Conservation (phyloP, 345 rosid genomes). For the Sonneratia alba region DNA sequence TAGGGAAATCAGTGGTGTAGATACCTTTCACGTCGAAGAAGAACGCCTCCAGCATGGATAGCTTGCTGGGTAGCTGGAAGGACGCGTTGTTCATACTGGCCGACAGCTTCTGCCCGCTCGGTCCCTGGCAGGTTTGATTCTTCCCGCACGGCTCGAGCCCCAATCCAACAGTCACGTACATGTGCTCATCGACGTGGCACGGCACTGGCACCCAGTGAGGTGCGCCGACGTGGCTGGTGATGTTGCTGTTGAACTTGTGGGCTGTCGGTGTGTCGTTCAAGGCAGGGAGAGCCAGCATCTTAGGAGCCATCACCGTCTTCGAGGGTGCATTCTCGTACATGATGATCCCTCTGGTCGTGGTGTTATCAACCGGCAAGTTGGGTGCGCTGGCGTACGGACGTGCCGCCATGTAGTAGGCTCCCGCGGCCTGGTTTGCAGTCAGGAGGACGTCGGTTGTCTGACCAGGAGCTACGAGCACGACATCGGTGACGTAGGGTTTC, state of each 20-base stretch:
- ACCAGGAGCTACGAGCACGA: conserved; percentile 61
- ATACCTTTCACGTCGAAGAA: conserved; percentile 41
- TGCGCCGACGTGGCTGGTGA: conserved; percentile 30
- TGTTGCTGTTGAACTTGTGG: conserved; percentile 42
- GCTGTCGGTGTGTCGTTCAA: conserved; percentile 71
- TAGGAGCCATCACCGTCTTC: conserved; percentile 7
- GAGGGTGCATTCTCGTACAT: conserved; percentile 26
- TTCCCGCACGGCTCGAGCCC: conserved; percentile 30
- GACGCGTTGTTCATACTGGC: conserved; percentile 83
- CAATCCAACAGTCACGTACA: conserved; percentile 65
- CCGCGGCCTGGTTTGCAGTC: conserved; percentile 42
- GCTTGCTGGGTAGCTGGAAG: conserved; percentile 34
- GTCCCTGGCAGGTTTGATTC: conserved; percentile 41
- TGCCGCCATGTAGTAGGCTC: conserved; percentile 80
- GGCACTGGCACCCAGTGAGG: conserved; percentile 72
- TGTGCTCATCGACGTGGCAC: conserved; percentile 40
- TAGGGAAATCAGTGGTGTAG: conserved; percentile 64
- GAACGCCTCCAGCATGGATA: conserved; percentile 59
- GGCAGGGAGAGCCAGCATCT: conserved; percentile 61
- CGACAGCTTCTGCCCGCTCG: conserved; percentile 26
- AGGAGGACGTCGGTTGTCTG: conserved; percentile 69
- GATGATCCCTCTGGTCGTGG: conserved; percentile 64
- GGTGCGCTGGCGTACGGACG: conserved; percentile 51
- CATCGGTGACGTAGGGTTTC: conserved; percentile 49
- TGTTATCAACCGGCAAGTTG: conserved; percentile 28